Base-by-base conservation (phyloP, 2,329 filamentous ascomycete genomes). In the Sclerotinia trifoliorum region DNA sequence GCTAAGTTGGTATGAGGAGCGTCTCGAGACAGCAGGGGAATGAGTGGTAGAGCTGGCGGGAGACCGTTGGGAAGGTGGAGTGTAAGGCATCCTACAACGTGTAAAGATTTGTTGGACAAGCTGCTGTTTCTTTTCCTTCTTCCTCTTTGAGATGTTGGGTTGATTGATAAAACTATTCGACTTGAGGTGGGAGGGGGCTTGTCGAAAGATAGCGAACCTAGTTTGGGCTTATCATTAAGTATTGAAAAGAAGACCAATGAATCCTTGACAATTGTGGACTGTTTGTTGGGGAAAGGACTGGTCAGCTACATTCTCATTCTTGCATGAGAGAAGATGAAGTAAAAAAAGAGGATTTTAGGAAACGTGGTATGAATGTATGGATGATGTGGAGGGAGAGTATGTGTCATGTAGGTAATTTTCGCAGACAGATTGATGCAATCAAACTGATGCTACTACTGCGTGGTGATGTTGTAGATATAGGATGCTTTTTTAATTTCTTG, bases 41-140 rank as follows among this genome's bases (percentile, higher is more conserved):
- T 82, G 76, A 64, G 84, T 81, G 69, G 82, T 81, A 75, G 87
- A 88, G 70, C 85, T 83, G 74, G 86, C 82, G 76, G 87, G 86
- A 70, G 87, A 89, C 77, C 84, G 82, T 77, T 86, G 86, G 75
- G 89, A 87, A 71, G 92, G 92, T 70, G 92, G 91, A 80, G 92
- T 95, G 83, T 95, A 95, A 87, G 92, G 92, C 92, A 95, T 95
- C 82, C 85, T 70, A 70, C 66, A 68, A 68, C 49, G 66, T 69
- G 49, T 26, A 52, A 49, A 49, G 57, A 24, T 54, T 60, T 60
- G 39, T 48, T 66, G 65, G 35, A 48, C 19, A 29, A 54, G 2
- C 39, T 21, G 35, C 35, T 39, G 35, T 42, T 29, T 7, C 10
- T 8, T 35, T 35, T 44, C 56, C 10, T 58, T 46, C 56, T 29